Evolutionary conservation across 1,139 yeast genomes (phyloP).

Genomic region (Geotrichum klebahnii): DNA sequence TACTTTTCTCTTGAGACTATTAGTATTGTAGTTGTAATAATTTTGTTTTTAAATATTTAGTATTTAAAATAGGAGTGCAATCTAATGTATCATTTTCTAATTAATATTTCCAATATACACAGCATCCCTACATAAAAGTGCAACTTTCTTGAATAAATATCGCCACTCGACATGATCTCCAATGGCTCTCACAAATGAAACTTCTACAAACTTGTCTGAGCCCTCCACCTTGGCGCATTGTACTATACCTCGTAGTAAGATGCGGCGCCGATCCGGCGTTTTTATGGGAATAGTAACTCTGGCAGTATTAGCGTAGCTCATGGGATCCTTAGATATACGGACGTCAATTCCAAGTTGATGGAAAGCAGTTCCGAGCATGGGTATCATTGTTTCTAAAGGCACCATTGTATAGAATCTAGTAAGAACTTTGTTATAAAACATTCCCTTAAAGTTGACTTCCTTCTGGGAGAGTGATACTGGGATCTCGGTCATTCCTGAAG

Average conservation of each 20-base stretch:
- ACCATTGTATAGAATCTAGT: slow-evolving; percentile 49
- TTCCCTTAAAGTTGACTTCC: slow-evolving; percentile 31
- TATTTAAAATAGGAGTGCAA: not conserved
- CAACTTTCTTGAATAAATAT: slow-evolving; percentile 52
- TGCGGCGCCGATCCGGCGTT: slow-evolving; percentile 47
- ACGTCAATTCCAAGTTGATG: slow-evolving; percentile 42
- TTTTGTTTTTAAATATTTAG: not conserved
- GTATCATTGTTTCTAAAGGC: slow-evolving; percentile 45
- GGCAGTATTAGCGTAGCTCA: slow-evolving; percentile 17
- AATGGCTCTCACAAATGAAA: slow-evolving; percentile 50
- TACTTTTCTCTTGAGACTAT: not conserved
- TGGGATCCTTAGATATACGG: slow-evolving; percentile 23
- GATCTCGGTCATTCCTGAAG: slow-evolving; percentile 26
- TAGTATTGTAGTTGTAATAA: not conserved
- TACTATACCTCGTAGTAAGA: slow-evolving; percentile 48
- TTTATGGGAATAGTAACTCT: slow-evolving; percentile 41
- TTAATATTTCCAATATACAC: slow-evolving; percentile 34
- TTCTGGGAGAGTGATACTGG: slow-evolving; percentile 35
- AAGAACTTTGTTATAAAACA: slow-evolving; percentile 43
- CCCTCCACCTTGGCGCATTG: slow-evolving; percentile 41
- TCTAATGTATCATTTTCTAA: not conserved
- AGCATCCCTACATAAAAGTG: slow-evolving; percentile 51
- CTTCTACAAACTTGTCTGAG: slow-evolving; percentile 28
- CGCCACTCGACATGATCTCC: slow-evolving; percentile 73
- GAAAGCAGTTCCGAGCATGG: slow-evolving; percentile 43